phyloP scores from a whole-genome alignment of 208 protist genomes.

The Leishmania major region DNA sequence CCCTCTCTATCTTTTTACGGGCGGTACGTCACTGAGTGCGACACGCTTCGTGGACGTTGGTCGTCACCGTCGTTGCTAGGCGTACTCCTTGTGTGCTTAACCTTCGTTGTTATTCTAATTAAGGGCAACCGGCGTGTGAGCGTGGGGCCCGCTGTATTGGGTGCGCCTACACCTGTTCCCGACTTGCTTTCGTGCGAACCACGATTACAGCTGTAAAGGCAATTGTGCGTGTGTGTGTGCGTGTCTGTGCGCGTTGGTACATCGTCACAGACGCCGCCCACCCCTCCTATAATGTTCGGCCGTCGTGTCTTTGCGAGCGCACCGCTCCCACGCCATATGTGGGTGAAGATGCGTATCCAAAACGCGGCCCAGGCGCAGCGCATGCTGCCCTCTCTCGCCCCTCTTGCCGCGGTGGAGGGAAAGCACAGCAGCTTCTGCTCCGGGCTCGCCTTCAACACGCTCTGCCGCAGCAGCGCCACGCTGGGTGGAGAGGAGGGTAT shows the following conservation, averaged over 20 bases:
- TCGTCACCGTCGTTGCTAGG: not conserved
- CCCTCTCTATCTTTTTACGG: not conserved
- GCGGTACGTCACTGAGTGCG: not conserved
- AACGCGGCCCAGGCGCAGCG: slow-evolving; percentile 59
- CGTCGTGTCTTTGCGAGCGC: slow-evolving; percentile 83
- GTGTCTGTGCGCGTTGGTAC: no score
- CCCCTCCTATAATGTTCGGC: slow-evolving; percentile 57
- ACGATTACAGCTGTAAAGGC: not conserved
- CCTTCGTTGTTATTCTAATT: not conserved
- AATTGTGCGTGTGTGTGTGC: not conserved
- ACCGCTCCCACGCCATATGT: slow-evolving; percentile 69
- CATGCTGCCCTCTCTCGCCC: slow-evolving; percentile 60
- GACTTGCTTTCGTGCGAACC: not conserved
- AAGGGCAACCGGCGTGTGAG: not conserved
- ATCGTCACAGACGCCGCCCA: not conserved
- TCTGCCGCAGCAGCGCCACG: slow-evolving; percentile 32
- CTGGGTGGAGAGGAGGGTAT: slow-evolving; percentile 40
- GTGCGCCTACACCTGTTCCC: not conserved
- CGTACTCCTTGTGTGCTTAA: not conserved
- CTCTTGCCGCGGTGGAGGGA: slow-evolving; percentile 24
- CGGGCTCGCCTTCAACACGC: slow-evolving; percentile 40
- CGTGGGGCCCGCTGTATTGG: not conserved
- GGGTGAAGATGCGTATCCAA: slow-evolving; percentile 69
- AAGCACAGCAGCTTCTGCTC: slow-evolving; percentile 31
- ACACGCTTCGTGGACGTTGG: not conserved